These are phyloP conservation scores for Annulohypoxylon truncatum DNA, from an alignment of 2,329 filamentous ascomycete species.

Conservation along the genomic window DNA sequence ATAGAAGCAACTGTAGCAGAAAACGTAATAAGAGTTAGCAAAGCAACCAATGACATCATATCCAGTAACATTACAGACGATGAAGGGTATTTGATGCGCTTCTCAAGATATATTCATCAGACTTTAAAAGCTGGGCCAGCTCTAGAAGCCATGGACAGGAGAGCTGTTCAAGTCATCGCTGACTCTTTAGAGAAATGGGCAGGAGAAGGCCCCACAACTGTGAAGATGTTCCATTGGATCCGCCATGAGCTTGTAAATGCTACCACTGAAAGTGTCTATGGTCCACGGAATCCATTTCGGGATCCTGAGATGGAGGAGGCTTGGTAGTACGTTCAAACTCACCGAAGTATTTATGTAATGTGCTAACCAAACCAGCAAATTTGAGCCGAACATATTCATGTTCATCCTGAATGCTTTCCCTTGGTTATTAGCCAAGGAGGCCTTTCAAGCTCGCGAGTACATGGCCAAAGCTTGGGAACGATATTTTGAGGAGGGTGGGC, in stretches of 20 bases:
- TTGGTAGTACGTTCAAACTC: conserved; percentile 36
- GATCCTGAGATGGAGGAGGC: conserved; percentile 36
- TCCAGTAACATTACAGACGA: conserved; percentile 14
- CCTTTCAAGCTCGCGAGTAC: conserved; percentile 33
- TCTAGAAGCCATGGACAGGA: conserved; percentile 38
- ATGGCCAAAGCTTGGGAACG: conserved; percentile 28
- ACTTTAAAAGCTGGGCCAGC: conserved; percentile 30
- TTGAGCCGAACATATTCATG: conserved; percentile 34
- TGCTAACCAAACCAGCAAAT: conserved; percentile 19
- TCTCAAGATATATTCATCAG: conserved; percentile 31
- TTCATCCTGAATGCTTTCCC: conserved; percentile 29
- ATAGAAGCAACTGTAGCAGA: conserved; percentile 23
- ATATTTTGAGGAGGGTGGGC: conserved; percentile 27
- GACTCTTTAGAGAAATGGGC: conserved; percentile 23
- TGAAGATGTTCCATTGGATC: conserved; percentile 39
- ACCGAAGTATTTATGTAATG: not conserved
- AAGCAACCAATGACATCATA: conserved; percentile 22
- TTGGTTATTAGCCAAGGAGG: conserved; percentile 8
- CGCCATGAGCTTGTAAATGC: conserved; percentile 37
- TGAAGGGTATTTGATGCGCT: conserved; percentile 32
- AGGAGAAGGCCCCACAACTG: conserved; percentile 2
- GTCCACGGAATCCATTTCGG: conserved; percentile 39
- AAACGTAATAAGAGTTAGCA: conserved; percentile 29
- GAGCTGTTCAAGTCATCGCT: conserved; percentile 27
- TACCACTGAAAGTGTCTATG: conserved; percentile 39